These are phyloP conservation scores for Leccinum fibrillosum DNA, from an alignment of 768 basidiomycete genomes.

Conservation along the genomic window DNA sequence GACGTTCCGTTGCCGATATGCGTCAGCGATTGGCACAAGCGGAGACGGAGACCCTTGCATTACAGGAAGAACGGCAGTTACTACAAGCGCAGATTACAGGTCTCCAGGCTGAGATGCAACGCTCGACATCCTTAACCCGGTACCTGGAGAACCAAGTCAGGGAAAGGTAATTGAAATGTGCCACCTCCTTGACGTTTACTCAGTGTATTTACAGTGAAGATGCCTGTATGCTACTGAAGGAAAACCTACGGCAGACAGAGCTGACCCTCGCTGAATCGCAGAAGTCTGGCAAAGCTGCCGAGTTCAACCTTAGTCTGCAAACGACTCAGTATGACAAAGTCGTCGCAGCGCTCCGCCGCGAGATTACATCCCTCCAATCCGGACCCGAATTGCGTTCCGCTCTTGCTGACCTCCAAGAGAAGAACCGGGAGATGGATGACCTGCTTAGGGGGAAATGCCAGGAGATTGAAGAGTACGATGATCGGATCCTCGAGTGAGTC, in stretches of 20 bases:
- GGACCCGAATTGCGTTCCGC: constrained; percentile 54
- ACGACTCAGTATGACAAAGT: constrained; percentile 66
- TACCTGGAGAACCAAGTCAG: constrained; percentile 62
- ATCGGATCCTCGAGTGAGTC: constrained; percentile 68
- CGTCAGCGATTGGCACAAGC: constrained; percentile 42
- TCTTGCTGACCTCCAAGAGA: constrained; percentile 61
- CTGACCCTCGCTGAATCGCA: constrained; percentile 50
- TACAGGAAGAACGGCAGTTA: constrained; percentile 48
- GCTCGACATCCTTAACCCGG: constrained; percentile 55
- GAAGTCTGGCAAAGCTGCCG: constrained; percentile 56
- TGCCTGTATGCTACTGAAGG: constrained; percentile 36
- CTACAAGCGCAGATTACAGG: constrained; percentile 56
- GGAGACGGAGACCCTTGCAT: constrained; percentile 31
- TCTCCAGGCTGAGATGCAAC: constrained; percentile 65
- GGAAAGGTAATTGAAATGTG: constrained; percentile 48
- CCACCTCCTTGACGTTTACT: background rate
- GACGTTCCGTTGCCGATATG: constrained; percentile 34
- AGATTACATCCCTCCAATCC: constrained; percentile 50
- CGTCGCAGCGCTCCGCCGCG: constrained; percentile 52
- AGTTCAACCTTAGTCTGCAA: constrained; percentile 64
- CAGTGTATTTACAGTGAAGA: constrained; percentile 42
- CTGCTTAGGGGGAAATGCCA: constrained; percentile 62
- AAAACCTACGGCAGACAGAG: constrained; percentile 40
- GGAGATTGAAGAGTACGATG: constrained; percentile 85
- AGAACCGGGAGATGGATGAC: constrained; percentile 74